These are phyloP conservation scores for Xylaria sp. DNA, from an alignment of 2,329 filamentous ascomycete genomes.

Conservation along the genomic window DNA sequence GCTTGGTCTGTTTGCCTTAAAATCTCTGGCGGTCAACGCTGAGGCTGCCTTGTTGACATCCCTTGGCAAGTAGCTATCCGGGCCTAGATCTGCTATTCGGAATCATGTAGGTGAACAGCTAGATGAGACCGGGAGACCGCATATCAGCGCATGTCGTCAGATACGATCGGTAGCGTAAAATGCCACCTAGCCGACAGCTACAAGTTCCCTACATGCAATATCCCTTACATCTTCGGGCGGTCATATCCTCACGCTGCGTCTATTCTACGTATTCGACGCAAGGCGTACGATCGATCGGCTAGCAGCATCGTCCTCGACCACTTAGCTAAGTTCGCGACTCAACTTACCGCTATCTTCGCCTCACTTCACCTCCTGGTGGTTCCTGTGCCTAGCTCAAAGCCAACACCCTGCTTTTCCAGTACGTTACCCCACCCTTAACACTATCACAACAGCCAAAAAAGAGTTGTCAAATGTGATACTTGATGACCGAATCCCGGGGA, in stretches of 20 bases:
- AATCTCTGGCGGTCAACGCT: constrained; percentile 20
- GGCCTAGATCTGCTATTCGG: constrained; percentile 17
- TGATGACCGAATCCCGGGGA: not conserved
- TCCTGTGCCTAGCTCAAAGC: not conserved
- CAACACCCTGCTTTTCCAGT: not conserved
- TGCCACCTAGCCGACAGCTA: not conserved
- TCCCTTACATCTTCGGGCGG: constrained; percentile 11
- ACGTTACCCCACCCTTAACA: not conserved
- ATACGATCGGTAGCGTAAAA: constrained; percentile 21
- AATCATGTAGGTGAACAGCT: not conserved
- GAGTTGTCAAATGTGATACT: constrained; percentile 11
- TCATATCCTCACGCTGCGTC: not conserved
- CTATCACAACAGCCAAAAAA: not conserved
- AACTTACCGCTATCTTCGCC: constrained; percentile 13
- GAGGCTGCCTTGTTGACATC: constrained; percentile 25
- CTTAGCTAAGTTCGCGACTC: constrained; percentile 5
- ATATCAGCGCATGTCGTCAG: constrained; percentile 19
- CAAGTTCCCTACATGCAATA: constrained; percentile 10
- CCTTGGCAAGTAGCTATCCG: constrained; percentile 22
- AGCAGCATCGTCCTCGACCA: constrained; percentile 14
- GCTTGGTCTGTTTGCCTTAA: constrained; percentile 19
- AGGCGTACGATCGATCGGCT: constrained; percentile 7
- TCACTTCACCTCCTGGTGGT: constrained; percentile 14
- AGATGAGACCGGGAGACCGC: constrained; percentile 16
- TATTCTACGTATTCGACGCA: not conserved